phyloP scores from a whole-genome alignment of 73 alveolate species.

The Blepharisma stoltei region DNA sequence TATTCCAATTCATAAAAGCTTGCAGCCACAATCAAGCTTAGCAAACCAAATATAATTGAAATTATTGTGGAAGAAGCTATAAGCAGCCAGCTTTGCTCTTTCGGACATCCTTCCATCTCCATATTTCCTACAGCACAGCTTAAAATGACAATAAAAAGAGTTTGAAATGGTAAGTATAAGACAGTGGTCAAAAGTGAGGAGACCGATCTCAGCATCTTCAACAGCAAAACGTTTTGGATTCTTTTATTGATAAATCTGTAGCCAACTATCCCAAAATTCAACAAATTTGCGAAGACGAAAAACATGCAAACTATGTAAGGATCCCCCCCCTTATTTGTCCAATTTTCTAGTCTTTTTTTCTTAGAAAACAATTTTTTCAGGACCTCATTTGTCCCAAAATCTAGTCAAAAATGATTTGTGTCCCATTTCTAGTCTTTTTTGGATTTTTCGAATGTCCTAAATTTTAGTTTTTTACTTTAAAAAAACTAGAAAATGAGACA shows the following conservation, averaged over 20 bases:
- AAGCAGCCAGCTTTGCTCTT: not conserved
- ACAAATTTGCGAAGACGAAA: constrained; percentile 8
- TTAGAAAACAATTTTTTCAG: too few relatives aligned
- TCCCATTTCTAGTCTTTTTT: too few relatives aligned
- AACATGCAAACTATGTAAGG: constrained; percentile 4
- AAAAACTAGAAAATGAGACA: too few relatives aligned
- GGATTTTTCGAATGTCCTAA: too few relatives aligned
- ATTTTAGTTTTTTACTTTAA: too few relatives aligned
- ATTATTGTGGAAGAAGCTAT: not conserved
- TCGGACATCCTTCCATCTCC: not conserved
- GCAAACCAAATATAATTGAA: not conserved
- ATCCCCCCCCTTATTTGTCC: too few relatives aligned
- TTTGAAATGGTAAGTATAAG: not conserved
- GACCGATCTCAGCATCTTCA: constrained; percentile 7
- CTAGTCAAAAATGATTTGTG: too few relatives aligned
- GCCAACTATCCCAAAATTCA: not conserved
- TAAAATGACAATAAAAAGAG: not conserved
- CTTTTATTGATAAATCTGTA: constrained; percentile 7
- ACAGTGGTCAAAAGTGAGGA: constrained; percentile 14
- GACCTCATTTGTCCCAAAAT: too few relatives aligned
- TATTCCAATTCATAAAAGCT: constrained; percentile 24
- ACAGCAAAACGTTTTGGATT: constrained; percentile 4
- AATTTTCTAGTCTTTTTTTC: too few relatives aligned
- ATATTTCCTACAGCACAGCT: constrained; percentile 6
- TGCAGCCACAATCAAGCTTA: constrained; percentile 19